Conservation (phyloP, 2,329 filamentous ascomycete species). For the Amesomyces nigricolor region DNA sequence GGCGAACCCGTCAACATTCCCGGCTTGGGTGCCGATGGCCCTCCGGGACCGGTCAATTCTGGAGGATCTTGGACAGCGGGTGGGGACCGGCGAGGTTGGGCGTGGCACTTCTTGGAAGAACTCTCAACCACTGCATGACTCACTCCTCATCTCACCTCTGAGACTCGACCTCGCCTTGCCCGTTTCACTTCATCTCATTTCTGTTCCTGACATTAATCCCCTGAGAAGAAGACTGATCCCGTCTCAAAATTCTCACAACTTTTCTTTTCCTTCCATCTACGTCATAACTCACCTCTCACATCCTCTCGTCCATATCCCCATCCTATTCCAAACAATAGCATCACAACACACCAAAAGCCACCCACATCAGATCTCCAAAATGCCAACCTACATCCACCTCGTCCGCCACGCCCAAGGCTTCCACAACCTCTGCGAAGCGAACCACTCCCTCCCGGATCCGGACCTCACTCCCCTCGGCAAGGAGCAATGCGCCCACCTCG, state of each 20-base stretch:
- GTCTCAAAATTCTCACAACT: too few relatives aligned
- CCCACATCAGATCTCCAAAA: background rate
- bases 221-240: too few relatives aligned
- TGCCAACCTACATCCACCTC: slow-evolving; percentile 56
- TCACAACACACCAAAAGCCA: background rate
- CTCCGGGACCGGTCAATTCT: background rate
- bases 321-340: too few relatives aligned
- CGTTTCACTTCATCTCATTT: background rate
- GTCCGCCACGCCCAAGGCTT: slow-evolving; percentile 72
- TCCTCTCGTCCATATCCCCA: background rate
- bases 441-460: slow-evolving; percentile 72
- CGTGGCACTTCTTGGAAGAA: background rate
- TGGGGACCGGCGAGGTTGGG: background rate
- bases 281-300: too few relatives aligned
- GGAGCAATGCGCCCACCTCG: slow-evolving; percentile 64
- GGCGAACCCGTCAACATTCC: background rate
- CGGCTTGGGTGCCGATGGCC: background rate
- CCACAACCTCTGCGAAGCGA: slow-evolving; percentile 69
- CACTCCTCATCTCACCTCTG: background rate
- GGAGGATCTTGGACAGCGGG: background rate
- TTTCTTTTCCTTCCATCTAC: too few relatives aligned
- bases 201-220: background rate
- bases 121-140: background rate
- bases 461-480: slow-evolving; percentile 70
- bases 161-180: background rate